phyloP scores from a whole-genome alignment of 768 basidiomycete genomes.

The Rhodotorula graminis region DNA sequence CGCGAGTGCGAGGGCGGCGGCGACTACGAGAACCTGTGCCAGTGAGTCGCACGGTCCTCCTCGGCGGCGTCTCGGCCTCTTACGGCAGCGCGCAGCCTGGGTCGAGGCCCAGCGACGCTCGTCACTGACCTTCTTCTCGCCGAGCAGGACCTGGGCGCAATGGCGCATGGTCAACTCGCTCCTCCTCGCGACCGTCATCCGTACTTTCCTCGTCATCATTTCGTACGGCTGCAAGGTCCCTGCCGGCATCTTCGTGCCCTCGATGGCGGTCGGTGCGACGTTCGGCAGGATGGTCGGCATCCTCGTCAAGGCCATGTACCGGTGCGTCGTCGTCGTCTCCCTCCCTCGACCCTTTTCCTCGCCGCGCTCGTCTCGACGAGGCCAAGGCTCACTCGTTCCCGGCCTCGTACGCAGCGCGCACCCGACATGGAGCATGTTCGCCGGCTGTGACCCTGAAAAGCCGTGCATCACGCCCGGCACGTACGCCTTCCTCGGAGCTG shows the following conservation, averaged over 20 bases:
- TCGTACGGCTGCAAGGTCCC: slow-evolving; percentile 97
- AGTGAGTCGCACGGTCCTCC: slow-evolving; percentile 57
- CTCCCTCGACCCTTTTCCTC: too few relatives aligned
- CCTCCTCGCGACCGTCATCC: slow-evolving; percentile 81
- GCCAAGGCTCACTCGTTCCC: neutral
- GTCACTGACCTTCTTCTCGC: neutral
- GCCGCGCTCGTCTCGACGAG: neutral
- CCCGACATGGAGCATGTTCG: slow-evolving; percentile 78
- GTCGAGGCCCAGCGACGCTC: too few relatives aligned
- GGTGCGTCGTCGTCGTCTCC: slow-evolving; percentile 55
- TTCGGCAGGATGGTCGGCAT: slow-evolving; percentile 98
- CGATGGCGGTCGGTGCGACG: slow-evolving; percentile 96
- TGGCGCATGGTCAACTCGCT: slow-evolving; percentile 94
- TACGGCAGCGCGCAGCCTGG: too few relatives aligned
- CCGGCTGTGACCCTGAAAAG: slow-evolving; percentile 79
- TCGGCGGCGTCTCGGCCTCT: too few relatives aligned
- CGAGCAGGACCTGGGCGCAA: slow-evolving; percentile 71
- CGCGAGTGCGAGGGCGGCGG: slow-evolving; percentile 90
- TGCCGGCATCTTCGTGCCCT: slow-evolving; percentile 95
- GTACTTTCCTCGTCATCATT: slow-evolving; percentile 76
- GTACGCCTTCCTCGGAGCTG: slow-evolving; percentile 94
- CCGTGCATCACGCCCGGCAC: slow-evolving; percentile 98
- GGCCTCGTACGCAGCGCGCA: slow-evolving; percentile 57
- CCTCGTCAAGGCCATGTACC: slow-evolving; percentile 85
- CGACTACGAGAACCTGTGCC: slow-evolving; percentile 87